Evolutionary conservation across 139 green algal genomes (phyloP).

Genomic region (Picochlorum sp.): DNA sequence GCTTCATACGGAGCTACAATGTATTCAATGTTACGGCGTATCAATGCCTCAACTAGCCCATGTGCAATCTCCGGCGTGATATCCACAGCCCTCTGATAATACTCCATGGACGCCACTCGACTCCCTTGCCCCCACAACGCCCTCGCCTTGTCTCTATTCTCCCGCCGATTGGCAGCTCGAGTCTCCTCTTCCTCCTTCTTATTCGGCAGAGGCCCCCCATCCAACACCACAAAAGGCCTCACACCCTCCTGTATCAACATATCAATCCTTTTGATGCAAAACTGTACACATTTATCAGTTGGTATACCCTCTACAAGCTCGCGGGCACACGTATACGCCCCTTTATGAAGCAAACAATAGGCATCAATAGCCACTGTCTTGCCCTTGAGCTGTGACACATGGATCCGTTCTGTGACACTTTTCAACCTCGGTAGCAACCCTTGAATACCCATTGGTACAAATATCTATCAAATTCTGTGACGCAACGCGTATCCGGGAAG

Average conservation of each 20-base stretch:
- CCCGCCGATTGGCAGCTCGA: constrained; percentile 43
- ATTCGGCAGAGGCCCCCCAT: constrained; percentile 81
- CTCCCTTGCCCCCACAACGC: constrained; percentile 61
- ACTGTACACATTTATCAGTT: constrained; percentile 75
- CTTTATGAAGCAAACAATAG: constrained; percentile 91
- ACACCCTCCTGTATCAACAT: constrained; percentile 66
- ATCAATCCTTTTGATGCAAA: constrained; percentile 77
- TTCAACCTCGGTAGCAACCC: constrained; percentile 75
- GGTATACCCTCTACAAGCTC: constrained; percentile 74
- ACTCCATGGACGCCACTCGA: constrained; percentile 64
- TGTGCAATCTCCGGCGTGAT: constrained; percentile 77
- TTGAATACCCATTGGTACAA: constrained; percentile 71
- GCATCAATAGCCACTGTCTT: constrained; percentile 82
- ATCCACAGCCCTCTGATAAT: constrained; percentile 77
- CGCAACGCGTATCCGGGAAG: too few relatives aligned
- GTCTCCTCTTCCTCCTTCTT: constrained; percentile 79
- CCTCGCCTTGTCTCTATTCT: constrained; percentile 8
- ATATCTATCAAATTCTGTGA: too few relatives aligned
- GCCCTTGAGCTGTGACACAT: constrained; percentile 69
- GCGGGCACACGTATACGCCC: constrained; percentile 71
- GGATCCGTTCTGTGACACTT: constrained; percentile 40
- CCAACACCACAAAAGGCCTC: constrained; percentile 84
- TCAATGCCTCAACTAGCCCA: constrained; percentile 59
- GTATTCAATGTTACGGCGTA: constrained; percentile 51
- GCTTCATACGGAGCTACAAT: constrained; percentile 96